Conservation (phyloP, 257 asterid species). For the Nicotiana obtusifolia region DNA sequence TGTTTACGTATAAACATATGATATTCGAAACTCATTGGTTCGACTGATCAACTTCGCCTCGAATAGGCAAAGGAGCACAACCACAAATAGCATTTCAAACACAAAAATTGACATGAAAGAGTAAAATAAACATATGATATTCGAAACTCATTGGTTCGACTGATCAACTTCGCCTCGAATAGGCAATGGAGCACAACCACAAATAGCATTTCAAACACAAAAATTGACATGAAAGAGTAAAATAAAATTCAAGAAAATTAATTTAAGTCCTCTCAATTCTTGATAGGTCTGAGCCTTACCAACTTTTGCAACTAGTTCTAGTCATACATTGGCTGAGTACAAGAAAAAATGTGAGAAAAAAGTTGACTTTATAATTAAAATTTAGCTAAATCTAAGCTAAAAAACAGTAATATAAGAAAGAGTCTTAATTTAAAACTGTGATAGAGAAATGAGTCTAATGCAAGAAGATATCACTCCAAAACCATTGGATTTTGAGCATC, state of each 20-base stretch:
- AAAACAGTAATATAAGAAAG: not conserved
- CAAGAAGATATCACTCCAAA: conserved; percentile 16
- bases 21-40: not conserved
- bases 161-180: too few species aligned
- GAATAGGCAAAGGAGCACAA: too few species aligned
- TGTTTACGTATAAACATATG: too few species aligned
- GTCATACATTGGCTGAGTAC: not conserved
- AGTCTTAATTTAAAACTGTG: not conserved
- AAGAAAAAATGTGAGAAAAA: not conserved
- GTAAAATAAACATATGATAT: not conserved
- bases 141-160: too few species aligned
- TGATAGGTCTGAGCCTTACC: not conserved
- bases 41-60: too few species aligned
- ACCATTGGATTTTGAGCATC: conserved; percentile 29
- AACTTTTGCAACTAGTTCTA: not conserved
- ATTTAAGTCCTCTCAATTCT: not conserved
- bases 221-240: not conserved
- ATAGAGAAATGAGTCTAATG: not conserved
- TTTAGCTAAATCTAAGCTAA: not conserved
- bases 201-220: not conserved
- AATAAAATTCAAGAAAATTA: not conserved
- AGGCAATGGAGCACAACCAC: too few species aligned
- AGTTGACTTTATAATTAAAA: not conserved
- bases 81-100: not conserved
- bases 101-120: not conserved